Evolutionary conservation across 345 rosid species (phyloP).

Genomic region (Ceriops tagal): DNA sequence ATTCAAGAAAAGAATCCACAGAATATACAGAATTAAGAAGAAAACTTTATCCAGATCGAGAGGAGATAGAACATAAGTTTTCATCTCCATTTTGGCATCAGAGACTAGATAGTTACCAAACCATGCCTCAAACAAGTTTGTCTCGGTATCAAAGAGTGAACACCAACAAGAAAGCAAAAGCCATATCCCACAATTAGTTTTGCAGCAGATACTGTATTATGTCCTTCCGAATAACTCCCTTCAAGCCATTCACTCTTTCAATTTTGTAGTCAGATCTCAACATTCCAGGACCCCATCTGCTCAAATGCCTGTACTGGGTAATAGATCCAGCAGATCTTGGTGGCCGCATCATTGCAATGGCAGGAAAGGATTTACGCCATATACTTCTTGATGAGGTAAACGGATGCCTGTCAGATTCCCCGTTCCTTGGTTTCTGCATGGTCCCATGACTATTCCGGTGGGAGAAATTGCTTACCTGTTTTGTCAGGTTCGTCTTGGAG

Average conservation of each 20-base stretch:
- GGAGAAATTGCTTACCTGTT: conserved; percentile 34
- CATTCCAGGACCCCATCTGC: conserved; percentile 21
- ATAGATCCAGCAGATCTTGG: conserved; percentile 46
- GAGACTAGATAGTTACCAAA: too few species aligned
- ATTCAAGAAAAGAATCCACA: too few species aligned
- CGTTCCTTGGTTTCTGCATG: conserved; percentile 35
- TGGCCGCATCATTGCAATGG: conserved; percentile 55
- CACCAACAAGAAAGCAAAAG: background rate
- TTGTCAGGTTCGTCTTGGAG: conserved; percentile 35
- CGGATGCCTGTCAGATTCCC: conserved; percentile 50
- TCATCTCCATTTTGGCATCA: too few species aligned
- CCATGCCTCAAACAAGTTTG: too few species aligned
- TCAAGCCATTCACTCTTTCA: conserved; percentile 22
- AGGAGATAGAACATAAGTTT: too few species aligned
- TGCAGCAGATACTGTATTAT: conserved; percentile 64
- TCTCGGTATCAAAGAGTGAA: background rate
- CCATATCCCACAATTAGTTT: conserved; percentile 20
- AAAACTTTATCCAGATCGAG: too few species aligned
- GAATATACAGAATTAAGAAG: too few species aligned
- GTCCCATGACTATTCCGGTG: conserved; percentile 37
- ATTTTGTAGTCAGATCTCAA: conserved; percentile 22
- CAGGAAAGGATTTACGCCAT: conserved; percentile 51
- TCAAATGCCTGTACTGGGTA: conserved; percentile 60
- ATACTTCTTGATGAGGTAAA: conserved; percentile 44
- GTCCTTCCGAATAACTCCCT: conserved; percentile 61